Percentiles rank a stretch among this genome's conserved stretches.
These are phyloP conservation scores for Thalassia testudinum DNA, from an alignment of 116 monocot species.

Conservation along the genomic window DNA sequence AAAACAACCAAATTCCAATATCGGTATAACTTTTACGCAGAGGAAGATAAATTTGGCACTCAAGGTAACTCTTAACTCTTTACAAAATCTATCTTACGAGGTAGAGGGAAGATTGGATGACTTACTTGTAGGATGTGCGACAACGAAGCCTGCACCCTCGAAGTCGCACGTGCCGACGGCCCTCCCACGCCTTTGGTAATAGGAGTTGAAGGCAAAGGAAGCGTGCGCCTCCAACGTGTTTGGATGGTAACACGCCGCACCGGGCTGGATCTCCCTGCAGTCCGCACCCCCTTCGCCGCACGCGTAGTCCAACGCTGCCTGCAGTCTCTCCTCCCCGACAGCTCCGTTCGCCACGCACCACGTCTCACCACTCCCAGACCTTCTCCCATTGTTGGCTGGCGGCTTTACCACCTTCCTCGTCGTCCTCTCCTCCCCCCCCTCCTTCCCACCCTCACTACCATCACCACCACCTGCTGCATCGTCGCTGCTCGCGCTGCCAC, in stretches of 20 bases:
- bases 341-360: slow-evolving; percentile 39
- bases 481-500: not conserved
- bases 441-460: not conserved
- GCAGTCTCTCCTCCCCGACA: slow-evolving; percentile 34
- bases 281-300: slow-evolving; percentile 75
- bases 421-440: not conserved
- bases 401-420: slow-evolving; percentile 20
- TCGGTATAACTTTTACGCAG: too few relatives aligned
- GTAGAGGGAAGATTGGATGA: too few relatives aligned
- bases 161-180: slow-evolving; percentile 53
- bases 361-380: slow-evolving; percentile 3
- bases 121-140: slow-evolving; percentile 38
- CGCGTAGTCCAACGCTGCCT: slow-evolving; percentile 69
- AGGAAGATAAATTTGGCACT: too few relatives aligned
- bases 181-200: slow-evolving; percentile 55
- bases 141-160: slow-evolving; percentile 61
- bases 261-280: slow-evolving; percentile 56
- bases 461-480: not conserved
- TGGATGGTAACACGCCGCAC: slow-evolving; percentile 39
- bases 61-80: too few relatives aligned
- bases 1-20: too few relatives aligned
- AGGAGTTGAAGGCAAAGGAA: slow-evolving; percentile 72
- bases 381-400: not conserved
- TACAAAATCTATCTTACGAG: too few relatives aligned
- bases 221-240: slow-evolving; percentile 71